A percentile compares a stretch with the other conserved stretches of the same genome.
phyloP scores from a whole-genome alignment of 352 stramenopile species.

The Aphanomyces cochlioides region DNA sequence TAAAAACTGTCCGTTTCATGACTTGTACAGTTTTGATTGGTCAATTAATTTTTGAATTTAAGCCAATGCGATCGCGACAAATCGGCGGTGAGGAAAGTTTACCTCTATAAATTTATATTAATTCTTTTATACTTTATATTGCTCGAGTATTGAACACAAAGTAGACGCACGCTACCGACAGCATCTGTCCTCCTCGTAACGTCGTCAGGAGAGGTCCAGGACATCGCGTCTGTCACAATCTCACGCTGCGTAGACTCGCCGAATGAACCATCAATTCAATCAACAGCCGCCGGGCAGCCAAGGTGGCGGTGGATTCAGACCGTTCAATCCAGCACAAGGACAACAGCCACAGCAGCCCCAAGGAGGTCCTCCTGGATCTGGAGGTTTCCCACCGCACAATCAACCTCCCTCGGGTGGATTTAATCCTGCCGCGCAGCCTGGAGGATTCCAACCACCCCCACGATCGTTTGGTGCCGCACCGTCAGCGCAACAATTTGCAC shows the following conservation, averaged over 20 bases:
- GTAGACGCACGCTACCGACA: not conserved
- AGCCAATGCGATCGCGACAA: not conserved
- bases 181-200: no score
- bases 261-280: constrained; percentile 22
- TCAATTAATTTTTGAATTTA: not conserved
- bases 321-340: constrained; percentile 27
- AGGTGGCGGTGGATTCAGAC: constrained; percentile 15
- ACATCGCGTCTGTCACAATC: no score
- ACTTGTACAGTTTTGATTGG: constrained; percentile 17
- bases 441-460: constrained; percentile 7
- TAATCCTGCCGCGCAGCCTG: constrained; percentile 4
- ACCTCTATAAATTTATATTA: constrained; percentile 13
- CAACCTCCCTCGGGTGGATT: not conserved
- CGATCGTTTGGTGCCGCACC: constrained; percentile 10
- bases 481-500: constrained; percentile 3
- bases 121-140: constrained; percentile 16
- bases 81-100: constrained; percentile 17
- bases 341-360: not conserved
- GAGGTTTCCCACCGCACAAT: constrained; percentile 4
- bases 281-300: constrained; percentile 25
- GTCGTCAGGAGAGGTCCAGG: no score
- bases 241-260: not conserved
- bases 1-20: not conserved
- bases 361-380: not conserved
- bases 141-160: constrained; percentile 5